Evolutionary conservation across 345 rosid genomes (phyloP), one percentile per base, ranked within the genome.

Genomic region (Microthlaspi erraticum): DNA sequence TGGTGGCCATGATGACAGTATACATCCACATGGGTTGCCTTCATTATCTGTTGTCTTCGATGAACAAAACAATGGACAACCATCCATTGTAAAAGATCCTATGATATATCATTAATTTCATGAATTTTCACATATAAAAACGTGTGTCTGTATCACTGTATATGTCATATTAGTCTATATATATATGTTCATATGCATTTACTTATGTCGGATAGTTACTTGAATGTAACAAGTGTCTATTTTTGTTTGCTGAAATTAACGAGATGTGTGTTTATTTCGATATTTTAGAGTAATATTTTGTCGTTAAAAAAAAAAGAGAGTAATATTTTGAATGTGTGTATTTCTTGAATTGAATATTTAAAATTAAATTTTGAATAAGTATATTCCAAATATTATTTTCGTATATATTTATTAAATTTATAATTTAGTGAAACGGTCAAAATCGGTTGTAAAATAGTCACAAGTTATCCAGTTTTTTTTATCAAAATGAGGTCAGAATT

Each of bases 1-100:
- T 48, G 72, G 74, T 53, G 68, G 58, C 64, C 57, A 68, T 61
- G 74, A 46, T 64, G 79, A 63, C 70, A 68, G 59, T 60, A 36
- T 68, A 16, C 64, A 69, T 68, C 70, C 79, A 75, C 79, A 75
- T 75, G 79, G 70, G 65, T 62, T 69, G 79, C 79, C 44, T 62
- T 69, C 65, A 46, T 14, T 45, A 48, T 62, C 65, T 19, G 75
- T 68, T 68, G 79, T 62, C 79, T 55, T 62, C 33, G 75, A 62
- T 69, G 79, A 75, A 62, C 60, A 61, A 69, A 75, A 75, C 70
- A 75, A 69, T 64, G 70, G 38, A 46, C 59, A 60, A 68, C 45
- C 64, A 61, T 32, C 55, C 60, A 18, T 18, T 68, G 13, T 51
- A 60, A 44, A 53, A 54, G 56, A 75, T 53, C 59, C n/a, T 51